Evolutionary conservation across 345 rosid genomes (phyloP), one percentile per base, ranked within the genome.

Genomic region (Streptanthus diversifolius): DNA sequence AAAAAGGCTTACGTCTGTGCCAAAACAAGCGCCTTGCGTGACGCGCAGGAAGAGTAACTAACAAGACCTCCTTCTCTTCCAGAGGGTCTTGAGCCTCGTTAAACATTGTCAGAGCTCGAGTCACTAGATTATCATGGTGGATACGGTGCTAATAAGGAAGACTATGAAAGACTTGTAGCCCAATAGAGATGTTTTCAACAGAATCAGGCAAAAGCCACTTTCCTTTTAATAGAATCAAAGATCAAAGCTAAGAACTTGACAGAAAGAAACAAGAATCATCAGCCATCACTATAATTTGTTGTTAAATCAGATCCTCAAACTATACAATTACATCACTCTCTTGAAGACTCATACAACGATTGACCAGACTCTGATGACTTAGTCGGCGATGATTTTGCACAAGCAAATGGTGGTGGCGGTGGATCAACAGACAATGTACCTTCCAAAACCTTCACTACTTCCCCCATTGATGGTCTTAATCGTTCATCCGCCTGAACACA

Each of bases 361-460:
- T 63, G 37, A 47, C 80, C 72, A 40, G 84, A 80, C 75, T 79
- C 81, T 10, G 79, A 52, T 27, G 82, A 79, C 47, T 53, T 75
- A 33, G 39, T 21, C 30, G 78, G 77, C 2, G 76, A 77, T 49
- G 79, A 66, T 63, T 71, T 81, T 51, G 45, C 62, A 58, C 73
- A 52, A 32, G 29, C 62, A 66, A 82, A 88, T 24, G 92, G 92
- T 7, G 86, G 82, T 1, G 96, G 96, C 0, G 96, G 85, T 9
- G 87, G 86, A 80, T 92, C 98, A 19, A 88, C 96, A 0, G 82
- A 64, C 81, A 86, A 49, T 40, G 88, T 82, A 5, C 98, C 98
- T 72, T 89, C 96, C 66, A 91, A 63, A 51, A 89, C 95, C 78
- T 85, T 88, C 51, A 89, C 85, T n/a, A 84, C 90, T 86, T 92